These are phyloP conservation scores for Trifolium subterraneum DNA, from an alignment of 306 rosid species.

Conservation along the genomic window DNA sequence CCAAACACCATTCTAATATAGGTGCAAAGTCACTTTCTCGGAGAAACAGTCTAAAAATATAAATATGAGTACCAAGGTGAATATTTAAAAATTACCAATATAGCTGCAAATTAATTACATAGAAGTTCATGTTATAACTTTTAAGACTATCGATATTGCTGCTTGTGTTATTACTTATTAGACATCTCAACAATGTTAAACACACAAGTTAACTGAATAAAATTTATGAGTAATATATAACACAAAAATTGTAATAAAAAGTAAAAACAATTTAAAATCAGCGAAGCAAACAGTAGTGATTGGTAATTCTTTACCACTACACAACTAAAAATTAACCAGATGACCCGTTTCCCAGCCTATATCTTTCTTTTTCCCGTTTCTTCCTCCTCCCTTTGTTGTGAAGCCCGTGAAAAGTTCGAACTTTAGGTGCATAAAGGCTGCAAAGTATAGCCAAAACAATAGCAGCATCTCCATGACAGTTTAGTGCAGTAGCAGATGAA, in stretches of 20 bases:
- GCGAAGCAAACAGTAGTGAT: slow-evolving; percentile 19
- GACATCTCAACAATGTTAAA: slow-evolving; percentile 8
- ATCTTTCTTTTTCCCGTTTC: background rate
- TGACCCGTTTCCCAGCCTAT: slow-evolving; percentile 30
- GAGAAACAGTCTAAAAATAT: slow-evolving; percentile 13
- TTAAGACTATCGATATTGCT: background rate
- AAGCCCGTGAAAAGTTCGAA: slow-evolving; percentile 35
- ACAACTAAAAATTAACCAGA: slow-evolving; percentile 12
- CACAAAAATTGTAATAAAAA: background rate
- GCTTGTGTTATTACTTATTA: slow-evolving; percentile 2
- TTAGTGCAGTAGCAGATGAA: slow-evolving; percentile 35
- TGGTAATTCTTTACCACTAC: slow-evolving; percentile 4
- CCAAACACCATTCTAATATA: slow-evolving; percentile 4
- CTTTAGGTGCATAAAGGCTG: slow-evolving; percentile 30
- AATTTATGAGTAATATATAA: background rate
- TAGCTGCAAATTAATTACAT: slow-evolving; percentile 2
- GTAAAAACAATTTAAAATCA: background rate
- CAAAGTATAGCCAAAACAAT: slow-evolving; percentile 33
- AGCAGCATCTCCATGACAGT: background rate
- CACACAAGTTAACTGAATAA: slow-evolving; percentile 16
- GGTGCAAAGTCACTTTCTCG: slow-evolving; percentile 14
- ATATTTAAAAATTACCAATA: too few species aligned
- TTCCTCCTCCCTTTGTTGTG: slow-evolving; percentile 7
- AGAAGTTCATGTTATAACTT: background rate
- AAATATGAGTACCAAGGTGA: slow-evolving; percentile 25